A percentile compares a stretch with the other conserved stretches of the same genome.
These are phyloP conservation scores for Pseudocercospora ulei DNA, from an alignment of 2,329 filamentous ascomycete species.

Conservation along the genomic window DNA sequence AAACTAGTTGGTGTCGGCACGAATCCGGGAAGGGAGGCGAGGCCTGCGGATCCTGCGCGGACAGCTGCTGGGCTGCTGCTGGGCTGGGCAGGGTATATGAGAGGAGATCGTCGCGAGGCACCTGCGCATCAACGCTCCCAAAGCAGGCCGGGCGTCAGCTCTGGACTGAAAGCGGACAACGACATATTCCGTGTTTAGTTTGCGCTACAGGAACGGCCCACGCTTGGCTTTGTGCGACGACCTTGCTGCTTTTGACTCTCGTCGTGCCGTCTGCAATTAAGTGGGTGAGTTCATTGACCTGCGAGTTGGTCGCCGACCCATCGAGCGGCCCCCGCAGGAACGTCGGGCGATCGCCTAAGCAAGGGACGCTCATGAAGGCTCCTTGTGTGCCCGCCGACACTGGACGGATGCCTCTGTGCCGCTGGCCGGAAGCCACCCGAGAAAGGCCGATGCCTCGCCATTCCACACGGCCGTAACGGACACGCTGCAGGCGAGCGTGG, in stretches of 20 bases:
- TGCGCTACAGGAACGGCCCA: conserved; percentile 2
- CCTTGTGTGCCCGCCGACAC: conserved; percentile 17
- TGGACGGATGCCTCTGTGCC: conserved; percentile 20
- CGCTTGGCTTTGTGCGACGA: conserved; percentile 7
- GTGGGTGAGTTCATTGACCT: background rate
- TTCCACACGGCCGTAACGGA: conserved; percentile 12
- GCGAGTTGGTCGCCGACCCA: conserved; percentile 6
- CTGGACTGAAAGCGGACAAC: conserved; percentile 5
- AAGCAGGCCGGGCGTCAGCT: conserved; percentile 11
- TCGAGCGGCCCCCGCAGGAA: conserved; percentile 11
- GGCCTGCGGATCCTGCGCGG: conserved; percentile 14
- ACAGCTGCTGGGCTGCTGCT: background rate
- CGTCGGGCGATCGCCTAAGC: conserved; percentile 13
- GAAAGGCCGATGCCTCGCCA: conserved; percentile 23
- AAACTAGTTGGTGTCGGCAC: too few relatives aligned
- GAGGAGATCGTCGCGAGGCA: conserved; percentile 1
- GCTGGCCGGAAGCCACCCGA: conserved; percentile 23
- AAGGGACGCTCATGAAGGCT: conserved; percentile 19
- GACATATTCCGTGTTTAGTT: conserved; percentile 7
- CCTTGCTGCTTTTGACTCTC: conserved; percentile 3
- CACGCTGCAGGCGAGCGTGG: conserved; percentile 2
- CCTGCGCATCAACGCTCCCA: conserved; percentile 7
- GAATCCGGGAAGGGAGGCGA: background rate
- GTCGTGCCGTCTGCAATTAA: conserved; percentile 2
- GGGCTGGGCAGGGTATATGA: background rate